These are phyloP conservation scores for Meredithiella fracta DNA, from an alignment of 2,329 filamentous ascomycete species.

Conservation along the genomic window DNA sequence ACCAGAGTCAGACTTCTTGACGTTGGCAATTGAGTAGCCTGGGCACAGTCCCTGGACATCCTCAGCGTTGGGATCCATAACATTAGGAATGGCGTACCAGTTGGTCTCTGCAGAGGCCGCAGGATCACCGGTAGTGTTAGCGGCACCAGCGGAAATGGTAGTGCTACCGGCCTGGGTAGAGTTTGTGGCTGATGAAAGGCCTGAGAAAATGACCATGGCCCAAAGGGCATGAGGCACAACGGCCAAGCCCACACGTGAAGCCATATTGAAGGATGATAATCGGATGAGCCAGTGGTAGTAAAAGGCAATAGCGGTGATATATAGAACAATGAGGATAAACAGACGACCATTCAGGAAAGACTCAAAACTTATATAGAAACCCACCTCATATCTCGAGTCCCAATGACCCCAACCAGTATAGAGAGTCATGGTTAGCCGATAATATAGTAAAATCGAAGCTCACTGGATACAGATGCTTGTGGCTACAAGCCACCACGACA, in stretches of 20 bases:
- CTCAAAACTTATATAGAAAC: neutral
- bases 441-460: no score
- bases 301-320: neutral
- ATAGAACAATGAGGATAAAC: neutral
- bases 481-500: no score
- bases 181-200: neutral
- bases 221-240: neutral
- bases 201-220: neutral
- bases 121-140: neutral
- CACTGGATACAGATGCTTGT: no score
- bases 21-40: conserved; percentile 49
- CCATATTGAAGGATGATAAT: neutral
- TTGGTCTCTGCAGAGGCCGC: neutral
- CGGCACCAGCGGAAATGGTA: neutral
- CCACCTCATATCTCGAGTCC: neutral
- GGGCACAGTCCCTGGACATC: conserved; percentile 36
- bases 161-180: neutral
- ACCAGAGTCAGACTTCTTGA: conserved; percentile 33
- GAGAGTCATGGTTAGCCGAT: no score
- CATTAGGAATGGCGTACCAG: conserved; percentile 13
- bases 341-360: neutral
- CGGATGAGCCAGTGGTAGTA: neutral
- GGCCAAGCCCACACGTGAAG: neutral
- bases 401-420: neutral
- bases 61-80: conserved; percentile 12